Evolutionary conservation across 2,329 filamentous ascomycete species (phyloP), one percentile per base, ranked within the genome.

Genomic region (Calonectria honghensis): DNA sequence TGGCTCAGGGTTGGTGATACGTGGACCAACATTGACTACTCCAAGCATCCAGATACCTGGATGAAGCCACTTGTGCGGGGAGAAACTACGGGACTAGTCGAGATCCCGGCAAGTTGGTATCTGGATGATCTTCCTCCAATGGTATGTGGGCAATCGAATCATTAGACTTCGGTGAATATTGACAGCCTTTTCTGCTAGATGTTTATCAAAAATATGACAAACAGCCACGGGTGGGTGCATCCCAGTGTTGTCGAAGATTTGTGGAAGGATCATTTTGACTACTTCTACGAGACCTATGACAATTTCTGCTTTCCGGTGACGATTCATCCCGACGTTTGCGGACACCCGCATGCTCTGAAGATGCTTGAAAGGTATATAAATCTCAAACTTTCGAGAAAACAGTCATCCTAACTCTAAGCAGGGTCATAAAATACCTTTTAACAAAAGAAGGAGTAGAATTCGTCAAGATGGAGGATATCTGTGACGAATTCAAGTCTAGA

Each of bases 21-120:
- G 2, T 93, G 92, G 92, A 92, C 90, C 4, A 92, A 92, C 77
- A 93, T 93, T 57, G 91, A 93, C 81, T 94, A 93, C 81, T 83
- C 82, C n/a, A 78, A 74, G 70, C 75, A 72, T 54, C 63, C 71
- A 1, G 71, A 71, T 57, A 71, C 72, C 48, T 75, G 75, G 75
- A 77, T 73, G 74, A 86, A 93, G 83, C 91, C 92, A 0, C 84
- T 93, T 1, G 84, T 89, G 2, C 88, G 87, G 52, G 92, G 92
- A 0, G 82, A 89, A 73, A 88, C 90, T 74, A 93, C 91, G 0
- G 91, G 92, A 0, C 82, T 93, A 16, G 91, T 93, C 0, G 91
- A 93, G 81, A 93, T 93, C 20, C 57, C 57, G 5, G 51, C 51
- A 5, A 54, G 51, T 54, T 54, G 51, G 51, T 54, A 54, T 16